Conservation (phyloP, 148 eudicot genomes). For the Silene conica region DNA sequence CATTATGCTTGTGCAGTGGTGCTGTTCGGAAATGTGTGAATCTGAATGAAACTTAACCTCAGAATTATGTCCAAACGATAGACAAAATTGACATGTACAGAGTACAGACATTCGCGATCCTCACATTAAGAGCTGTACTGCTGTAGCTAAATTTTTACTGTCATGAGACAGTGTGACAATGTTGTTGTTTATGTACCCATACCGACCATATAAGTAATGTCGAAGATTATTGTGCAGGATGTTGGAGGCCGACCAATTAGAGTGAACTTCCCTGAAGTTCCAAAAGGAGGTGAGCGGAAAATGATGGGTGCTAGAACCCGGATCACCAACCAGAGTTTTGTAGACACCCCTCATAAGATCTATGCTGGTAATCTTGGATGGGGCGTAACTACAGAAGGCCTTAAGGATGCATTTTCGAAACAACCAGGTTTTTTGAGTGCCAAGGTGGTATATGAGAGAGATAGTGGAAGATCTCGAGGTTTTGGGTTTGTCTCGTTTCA, state of each 20-base stretch:
- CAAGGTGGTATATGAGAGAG: slow-evolving; percentile 75
- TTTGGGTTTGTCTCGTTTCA: slow-evolving; percentile 77
- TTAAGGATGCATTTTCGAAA: slow-evolving; percentile 54
- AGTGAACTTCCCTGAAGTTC: slow-evolving; percentile 96
- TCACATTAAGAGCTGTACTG: too few relatives aligned
- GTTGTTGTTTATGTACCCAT: too few relatives aligned
- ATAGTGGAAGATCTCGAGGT: slow-evolving; percentile 73
- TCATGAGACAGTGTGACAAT: too few relatives aligned
- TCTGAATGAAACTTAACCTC: too few relatives aligned
- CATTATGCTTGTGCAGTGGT: too few relatives aligned
- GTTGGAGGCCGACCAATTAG: slow-evolving; percentile 77
- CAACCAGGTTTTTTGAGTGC: slow-evolving; percentile 71
- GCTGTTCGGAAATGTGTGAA: too few relatives aligned
- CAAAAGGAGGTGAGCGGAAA: slow-evolving; percentile 83
- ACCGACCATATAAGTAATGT: not conserved
- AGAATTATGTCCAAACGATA: too few relatives aligned
- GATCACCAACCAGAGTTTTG: slow-evolving; percentile 45
- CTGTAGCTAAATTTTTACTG: too few relatives aligned
- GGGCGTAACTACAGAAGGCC: slow-evolving; percentile 62
- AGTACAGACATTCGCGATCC: too few relatives aligned
- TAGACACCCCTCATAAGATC: slow-evolving; percentile 80
- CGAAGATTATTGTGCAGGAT: slow-evolving; percentile 44
- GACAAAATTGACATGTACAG: too few relatives aligned
- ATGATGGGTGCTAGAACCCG: slow-evolving; percentile 54
- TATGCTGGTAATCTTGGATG: slow-evolving; percentile 86